Evolutionary conservation across 2,329 filamentous ascomycete genomes (phyloP), one percentile per base, ranked within the genome.

Genomic region (Colletotrichum lentis): DNA sequence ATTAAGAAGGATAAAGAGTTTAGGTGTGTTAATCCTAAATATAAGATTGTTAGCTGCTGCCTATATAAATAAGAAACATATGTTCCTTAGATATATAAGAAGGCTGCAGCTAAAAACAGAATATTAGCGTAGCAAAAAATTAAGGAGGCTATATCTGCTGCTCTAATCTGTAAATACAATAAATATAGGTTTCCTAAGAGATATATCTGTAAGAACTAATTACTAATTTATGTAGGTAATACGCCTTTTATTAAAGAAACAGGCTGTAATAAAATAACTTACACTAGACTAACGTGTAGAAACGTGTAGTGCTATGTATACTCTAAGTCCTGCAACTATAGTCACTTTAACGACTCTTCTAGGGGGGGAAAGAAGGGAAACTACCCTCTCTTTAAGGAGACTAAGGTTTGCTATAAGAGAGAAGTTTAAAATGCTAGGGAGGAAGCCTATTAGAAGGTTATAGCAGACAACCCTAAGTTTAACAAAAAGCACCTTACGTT

Each of bases 251-350:
- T 96, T 76, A 97, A 96, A 75, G 86, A 90, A 41, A 76, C 81
- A 39, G 93, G 93, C 3, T 97, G 93, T 80, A 96, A 96, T 80
- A 94, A 94, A 79, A 92, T 97, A 86, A 84, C 77, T 0, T 97
- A 93, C 76, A 81, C 86, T 0, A 84, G 84, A n/a, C 57, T 73
- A 53, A 78, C 79, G 1, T 89, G 86, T 69, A 5, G 63, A 2
- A 85, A 87, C 50, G 73, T 84, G 0, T 86, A 88, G 70, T 91
- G 89, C 74, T 93, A 94, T 73, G 83, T 93, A 52, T 97, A n/a
- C n/a, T n/a, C n/a, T n/a, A 82, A 90, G 72, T 86, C 86, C 1
- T 86, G 84, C 64, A 78, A 85, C 64, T 96, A 96, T 73, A 72
- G 81, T 0, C 93, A 96, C 77, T 96, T 96, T 73, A 81, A 90